Percentiles rank a stretch among this genome's conserved stretches.
Evolutionary conservation across 1,284 basidiomycete species (phyloP).

Genomic region (Acaromyces ingoldii): DNA sequence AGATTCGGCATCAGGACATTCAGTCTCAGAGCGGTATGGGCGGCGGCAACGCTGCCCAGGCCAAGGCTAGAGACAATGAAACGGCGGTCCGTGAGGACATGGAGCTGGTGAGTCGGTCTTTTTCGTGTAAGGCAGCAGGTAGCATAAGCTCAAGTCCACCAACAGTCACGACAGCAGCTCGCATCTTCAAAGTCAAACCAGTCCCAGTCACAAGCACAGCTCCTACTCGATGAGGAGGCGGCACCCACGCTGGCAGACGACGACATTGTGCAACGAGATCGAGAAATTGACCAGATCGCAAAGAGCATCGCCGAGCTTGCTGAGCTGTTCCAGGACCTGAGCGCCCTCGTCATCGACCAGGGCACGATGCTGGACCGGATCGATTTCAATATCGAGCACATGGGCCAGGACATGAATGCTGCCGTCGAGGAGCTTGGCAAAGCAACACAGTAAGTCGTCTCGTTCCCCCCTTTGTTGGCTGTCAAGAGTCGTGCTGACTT

Average conservation of each 20-base stretch:
- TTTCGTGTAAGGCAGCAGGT: constrained; percentile 7
- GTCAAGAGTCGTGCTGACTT: no score
- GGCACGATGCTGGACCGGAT: constrained; percentile 92
- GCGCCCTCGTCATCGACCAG: constrained; percentile 90
- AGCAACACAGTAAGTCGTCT: constrained; percentile 65
- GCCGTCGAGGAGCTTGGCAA: constrained; percentile 78
- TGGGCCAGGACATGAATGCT: constrained; percentile 71
- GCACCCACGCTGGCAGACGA: constrained; percentile 8
- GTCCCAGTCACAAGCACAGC: constrained; percentile 17
- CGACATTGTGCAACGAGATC: constrained; percentile 52
- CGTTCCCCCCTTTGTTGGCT: neutral
- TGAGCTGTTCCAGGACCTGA: constrained; percentile 92
- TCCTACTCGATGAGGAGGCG: constrained; percentile 13
- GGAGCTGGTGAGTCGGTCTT: constrained; percentile 35
- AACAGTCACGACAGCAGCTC: constrained; percentile 11
- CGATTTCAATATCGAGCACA: constrained; percentile 95
- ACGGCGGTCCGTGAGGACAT: constrained; percentile 42
- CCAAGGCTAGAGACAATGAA: constrained; percentile 23
- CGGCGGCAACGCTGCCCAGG: no score
- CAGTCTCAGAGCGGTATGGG: constrained; percentile 12
- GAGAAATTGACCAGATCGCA: constrained; percentile 84
- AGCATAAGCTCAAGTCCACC: neutral
- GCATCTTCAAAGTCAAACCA: neutral
- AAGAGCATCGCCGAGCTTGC: constrained; percentile 85
- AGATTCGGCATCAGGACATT: constrained; percentile 37